Percentiles rank a stretch among this genome's conserved stretches.
Conservation (phyloP, 2,329 filamentous ascomycete genomes). For the Fusarium heterosporum region DNA sequence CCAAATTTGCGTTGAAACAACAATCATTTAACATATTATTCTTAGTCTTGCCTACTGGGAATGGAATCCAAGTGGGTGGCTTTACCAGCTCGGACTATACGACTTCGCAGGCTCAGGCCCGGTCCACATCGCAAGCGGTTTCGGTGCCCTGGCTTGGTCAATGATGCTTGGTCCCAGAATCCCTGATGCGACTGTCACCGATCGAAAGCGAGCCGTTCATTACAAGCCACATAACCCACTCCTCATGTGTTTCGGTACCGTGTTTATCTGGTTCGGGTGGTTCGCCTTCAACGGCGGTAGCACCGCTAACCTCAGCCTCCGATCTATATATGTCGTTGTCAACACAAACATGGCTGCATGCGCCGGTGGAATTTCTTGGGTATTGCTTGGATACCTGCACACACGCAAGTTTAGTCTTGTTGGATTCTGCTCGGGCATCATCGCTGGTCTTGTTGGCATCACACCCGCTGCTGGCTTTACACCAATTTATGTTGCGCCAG, state of each 20-base stretch:
- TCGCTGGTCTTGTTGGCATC: constrained; percentile 68
- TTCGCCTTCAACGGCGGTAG: constrained; percentile 65
- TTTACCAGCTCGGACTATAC: constrained; percentile 69
- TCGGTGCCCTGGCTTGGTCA: constrained; percentile 72
- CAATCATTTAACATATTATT: not conserved
- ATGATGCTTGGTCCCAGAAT: constrained; percentile 70
- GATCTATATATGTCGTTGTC: constrained; percentile 66
- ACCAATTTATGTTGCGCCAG: constrained; percentile 61
- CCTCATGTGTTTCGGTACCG: constrained; percentile 72
- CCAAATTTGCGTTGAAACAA: fast-evolving
- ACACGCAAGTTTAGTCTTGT: constrained; percentile 49
- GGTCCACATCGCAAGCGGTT: constrained; percentile 73
- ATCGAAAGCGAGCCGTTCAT: constrained; percentile 38
- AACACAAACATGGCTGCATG: constrained; percentile 70
- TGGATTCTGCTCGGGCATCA: constrained; percentile 61
- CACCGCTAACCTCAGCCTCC: constrained; percentile 63
- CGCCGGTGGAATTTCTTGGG: constrained; percentile 66
- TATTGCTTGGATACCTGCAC: constrained; percentile 63
- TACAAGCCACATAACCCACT: constrained; percentile 71
- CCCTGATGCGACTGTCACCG: constrained; percentile 28
- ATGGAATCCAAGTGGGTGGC: constrained; percentile 75
- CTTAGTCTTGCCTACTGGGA: constrained; percentile 70
- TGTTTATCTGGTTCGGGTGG: constrained; percentile 74
- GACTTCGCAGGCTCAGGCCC: constrained; percentile 73
- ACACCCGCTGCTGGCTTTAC: constrained; percentile 68